Base-by-base conservation (phyloP, 192 early-diverging fungal genomes). In the Backusella tarrabulga region DNA sequence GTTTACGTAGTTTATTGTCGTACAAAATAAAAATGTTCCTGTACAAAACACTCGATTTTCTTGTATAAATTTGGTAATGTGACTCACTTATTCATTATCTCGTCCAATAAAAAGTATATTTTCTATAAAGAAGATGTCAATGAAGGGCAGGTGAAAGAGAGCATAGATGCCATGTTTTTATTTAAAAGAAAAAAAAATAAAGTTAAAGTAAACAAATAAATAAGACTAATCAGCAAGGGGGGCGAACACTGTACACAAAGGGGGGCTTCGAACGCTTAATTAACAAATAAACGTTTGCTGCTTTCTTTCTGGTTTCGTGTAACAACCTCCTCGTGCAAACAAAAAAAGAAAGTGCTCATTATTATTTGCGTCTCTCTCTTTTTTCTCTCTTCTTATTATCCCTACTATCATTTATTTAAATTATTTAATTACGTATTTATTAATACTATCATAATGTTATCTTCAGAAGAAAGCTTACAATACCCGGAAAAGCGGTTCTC, bases 401-500 rank as follows among this genome's bases (percentile, higher is more conserved):
- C 21, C 12, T 63, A 63, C 23, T 63, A 26, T 63, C 12, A 63
- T 63, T 63, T 63, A 63, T 29, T 63, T 63, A 63, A 29, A 63
- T 29, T 63, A 11, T 63, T 63, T 63, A 29, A 12, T 23, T 60
- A 60, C 8, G 21, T 60, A 63, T 29, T 29, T 21, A 63, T 63
- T 50, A 50, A 50, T 50, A 50, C n/a, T 50, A 50, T 50, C 17
- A 6, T 50, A 50, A 63, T 63, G 56, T 63, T 63, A 63, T 63
- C 56, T 29, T 63, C 56, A 63, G 56, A 63, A 63, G 56, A 63
- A 29, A 63, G 21, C 29, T 26, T 29, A 63, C 56, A 63, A 63
- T 63, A 70, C 68, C 34, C 68, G 38, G 38, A 35, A 70, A 70
- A 70, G 68, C 40, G 35, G 21, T 70, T 70, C 21, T 40, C 56